Conservation (phyloP, 495 filamentous ascomycete species). For the Platismatia glauca region DNA sequence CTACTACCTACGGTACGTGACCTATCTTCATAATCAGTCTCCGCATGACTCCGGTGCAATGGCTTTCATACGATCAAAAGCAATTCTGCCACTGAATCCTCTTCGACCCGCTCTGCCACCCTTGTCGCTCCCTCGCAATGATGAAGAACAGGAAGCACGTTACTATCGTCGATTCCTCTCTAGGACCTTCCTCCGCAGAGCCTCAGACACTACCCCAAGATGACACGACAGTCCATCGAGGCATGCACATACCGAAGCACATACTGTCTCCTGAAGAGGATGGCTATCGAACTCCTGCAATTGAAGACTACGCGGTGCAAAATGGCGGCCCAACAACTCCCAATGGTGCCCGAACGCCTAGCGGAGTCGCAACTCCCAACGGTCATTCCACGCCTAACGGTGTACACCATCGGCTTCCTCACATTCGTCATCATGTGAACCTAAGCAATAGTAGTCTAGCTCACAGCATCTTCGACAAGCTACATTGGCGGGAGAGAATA, state of each 20-base stretch:
- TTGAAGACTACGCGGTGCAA: slow-evolving; percentile 36
- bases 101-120: neutral
- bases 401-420: slow-evolving; percentile 7
- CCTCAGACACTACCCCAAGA: neutral
- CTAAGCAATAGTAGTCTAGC: slow-evolving; percentile 12
- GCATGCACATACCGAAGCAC: slow-evolving; percentile 30
- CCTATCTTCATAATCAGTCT: neutral
- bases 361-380: neutral
- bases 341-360: neutral
- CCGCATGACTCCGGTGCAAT: neutral
- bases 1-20: neutral
- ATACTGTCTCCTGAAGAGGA: slow-evolving; percentile 38
- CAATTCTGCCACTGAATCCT: neutral
- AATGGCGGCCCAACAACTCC: neutral
- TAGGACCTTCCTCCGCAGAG: neutral
- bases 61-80: neutral
- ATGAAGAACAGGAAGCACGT: slow-evolving; percentile 19
- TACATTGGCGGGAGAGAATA: slow-evolving; percentile 42
- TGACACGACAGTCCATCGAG: slow-evolving; percentile 4
- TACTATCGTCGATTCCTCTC: slow-evolving; percentile 10
- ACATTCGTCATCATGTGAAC: slow-evolving; percentile 8
- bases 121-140: neutral
- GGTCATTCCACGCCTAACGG: neutral
- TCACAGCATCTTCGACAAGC: slow-evolving; percentile 18
- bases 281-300: slow-evolving; percentile 43